These are phyloP conservation scores for Phylloporus scabripes DNA, from an alignment of 768 basidiomycete species.

Conservation along the genomic window DNA sequence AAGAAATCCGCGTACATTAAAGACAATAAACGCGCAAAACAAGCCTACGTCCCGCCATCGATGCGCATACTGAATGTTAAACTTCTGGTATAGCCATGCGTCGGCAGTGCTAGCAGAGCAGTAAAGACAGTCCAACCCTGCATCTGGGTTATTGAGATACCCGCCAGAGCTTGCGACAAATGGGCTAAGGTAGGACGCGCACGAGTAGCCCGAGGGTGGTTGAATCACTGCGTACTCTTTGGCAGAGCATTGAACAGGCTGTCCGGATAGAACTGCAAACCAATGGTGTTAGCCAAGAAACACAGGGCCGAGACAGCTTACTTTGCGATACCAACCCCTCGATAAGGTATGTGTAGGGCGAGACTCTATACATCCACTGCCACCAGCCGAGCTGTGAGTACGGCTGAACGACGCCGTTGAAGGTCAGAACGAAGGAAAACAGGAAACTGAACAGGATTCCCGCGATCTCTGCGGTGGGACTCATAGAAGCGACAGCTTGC, in stretches of 20 bases:
- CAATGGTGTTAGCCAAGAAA: background rate
- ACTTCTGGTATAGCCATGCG: conserved; percentile 36
- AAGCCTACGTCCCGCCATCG: conserved; percentile 47
- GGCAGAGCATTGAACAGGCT: conserved; percentile 48
- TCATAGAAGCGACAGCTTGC: conserved; percentile 56
- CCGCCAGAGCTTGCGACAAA: conserved; percentile 43
- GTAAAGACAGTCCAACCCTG: conserved; percentile 39
- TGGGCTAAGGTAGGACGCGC: conserved; percentile 39
- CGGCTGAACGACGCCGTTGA: conserved; percentile 67
- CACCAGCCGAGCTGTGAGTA: conserved; percentile 59
- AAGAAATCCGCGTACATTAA: conserved; percentile 35
- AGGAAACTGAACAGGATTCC: conserved; percentile 52
- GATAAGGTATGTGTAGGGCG: conserved; percentile 54
- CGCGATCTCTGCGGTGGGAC: conserved; percentile 55
- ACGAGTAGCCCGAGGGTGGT: conserved; percentile 43
- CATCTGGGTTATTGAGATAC: conserved; percentile 40
- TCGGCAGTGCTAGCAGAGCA: conserved; percentile 60
- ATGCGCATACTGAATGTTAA: conserved; percentile 57
- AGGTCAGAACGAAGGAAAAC: conserved; percentile 61
- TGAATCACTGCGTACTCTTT: conserved; percentile 56
- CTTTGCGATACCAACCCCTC: conserved; percentile 44
- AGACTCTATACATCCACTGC: conserved; percentile 62
- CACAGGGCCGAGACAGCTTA: conserved; percentile 23
- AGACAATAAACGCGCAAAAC: conserved; percentile 37
- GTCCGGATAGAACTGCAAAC: conserved; percentile 44